Evolutionary conservation across 257 asterid species (phyloP).

Genomic region (Cordia subcordata): DNA sequence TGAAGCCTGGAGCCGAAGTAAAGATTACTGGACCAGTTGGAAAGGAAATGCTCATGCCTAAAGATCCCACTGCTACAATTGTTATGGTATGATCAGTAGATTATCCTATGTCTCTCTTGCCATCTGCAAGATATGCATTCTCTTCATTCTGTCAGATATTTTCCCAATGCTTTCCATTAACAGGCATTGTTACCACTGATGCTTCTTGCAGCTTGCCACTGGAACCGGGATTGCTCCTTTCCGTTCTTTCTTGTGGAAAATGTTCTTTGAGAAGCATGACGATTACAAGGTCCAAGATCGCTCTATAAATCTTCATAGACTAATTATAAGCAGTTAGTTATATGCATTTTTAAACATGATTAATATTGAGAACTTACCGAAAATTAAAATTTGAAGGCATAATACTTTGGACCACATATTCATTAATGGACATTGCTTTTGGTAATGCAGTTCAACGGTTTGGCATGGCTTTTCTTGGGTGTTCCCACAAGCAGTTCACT

Average conservation of each 20-base stretch:
- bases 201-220: slow-evolving; percentile 67
- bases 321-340: too few relatives aligned
- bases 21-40: slow-evolving; percentile 97
- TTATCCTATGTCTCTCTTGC: background rate
- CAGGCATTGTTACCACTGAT: slow-evolving; percentile 10
- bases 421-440: slow-evolving; percentile 7
- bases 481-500: slow-evolving; percentile 96
- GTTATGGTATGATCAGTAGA: slow-evolving; percentile 45
- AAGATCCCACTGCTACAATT: slow-evolving; percentile 82
- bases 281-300: slow-evolving; percentile 63
- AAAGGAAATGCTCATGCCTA: slow-evolving; percentile 98
- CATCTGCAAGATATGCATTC: slow-evolving; percentile 2
- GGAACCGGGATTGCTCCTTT: slow-evolving; percentile 99
- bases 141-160: background rate
- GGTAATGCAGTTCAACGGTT: slow-evolving; percentile 74
- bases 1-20: slow-evolving; percentile 85
- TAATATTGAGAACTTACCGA: too few relatives aligned
- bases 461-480: slow-evolving; percentile 98
- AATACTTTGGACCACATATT: too few relatives aligned
- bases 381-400: too few relatives aligned
- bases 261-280: slow-evolving; percentile 90
- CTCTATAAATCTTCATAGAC: background rate
- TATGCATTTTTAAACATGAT: too few relatives aligned
- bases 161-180: background rate
- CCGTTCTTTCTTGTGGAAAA: slow-evolving; percentile 92